Base-by-base conservation (phyloP, 2,329 filamentous ascomycete species). In the Penicillium sp. region DNA sequence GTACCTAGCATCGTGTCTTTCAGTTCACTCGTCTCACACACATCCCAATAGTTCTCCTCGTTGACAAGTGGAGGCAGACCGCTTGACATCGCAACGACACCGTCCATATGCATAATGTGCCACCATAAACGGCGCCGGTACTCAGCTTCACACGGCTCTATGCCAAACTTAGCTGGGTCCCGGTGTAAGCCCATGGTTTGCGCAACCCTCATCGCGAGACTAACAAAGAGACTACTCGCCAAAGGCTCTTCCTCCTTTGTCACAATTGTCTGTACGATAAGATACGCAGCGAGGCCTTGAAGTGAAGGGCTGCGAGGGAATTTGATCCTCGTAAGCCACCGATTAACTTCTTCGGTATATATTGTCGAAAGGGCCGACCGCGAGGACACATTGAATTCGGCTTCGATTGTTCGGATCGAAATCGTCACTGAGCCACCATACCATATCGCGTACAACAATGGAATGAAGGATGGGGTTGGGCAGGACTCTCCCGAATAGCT, bases 181-280 rank as follows among this genome's bases (percentile, higher is more conserved):
- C 73, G 69, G 58, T 75, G 73, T 4, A 75, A 60, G 13, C 73
- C 73, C 66, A 75, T 73, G 8, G 70, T 73, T 53, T 75, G 73
- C 0, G 73, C 73, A 6, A 75, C 72, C 48, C 73, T 62, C 53
- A 75, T 68, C 5, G 69, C 70, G 10, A 76, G 63, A 24, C 72
- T 73, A 48, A 76, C 69, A 42, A 75, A 75, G 6, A 74, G 61
- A 59, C 73, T 75, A 54, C 69, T 73, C 4, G 71, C 73, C 32
- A 76, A 54, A 6, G 73, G 73, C 39, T 76, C 72, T 56, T 76
- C 73, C 49, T 76, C 74, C 45, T 72, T 71, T 1, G 71, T 67
- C 15, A 74, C 61, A 26, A 75, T 71, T 2, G 70, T 73, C 46
- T 73, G 71, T n/a, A 73, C 64, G 15, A 76, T 63, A 4, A 76